Conservation (phyloP, 148 eudicot genomes). For the Rhododendron vialii region DNA sequence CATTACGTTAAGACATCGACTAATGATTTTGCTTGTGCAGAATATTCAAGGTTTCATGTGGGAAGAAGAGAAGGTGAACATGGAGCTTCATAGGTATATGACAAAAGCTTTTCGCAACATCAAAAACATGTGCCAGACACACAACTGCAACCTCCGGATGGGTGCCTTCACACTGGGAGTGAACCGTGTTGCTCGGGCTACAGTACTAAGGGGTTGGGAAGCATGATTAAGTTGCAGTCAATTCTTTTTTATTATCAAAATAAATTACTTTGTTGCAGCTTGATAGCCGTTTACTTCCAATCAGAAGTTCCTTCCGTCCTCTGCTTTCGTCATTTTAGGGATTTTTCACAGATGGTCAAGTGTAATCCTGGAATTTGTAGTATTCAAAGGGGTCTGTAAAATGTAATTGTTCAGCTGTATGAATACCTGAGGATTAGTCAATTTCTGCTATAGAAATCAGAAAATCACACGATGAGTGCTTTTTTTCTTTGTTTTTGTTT, state of each 20-base stretch:
- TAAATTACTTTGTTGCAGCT: not conserved
- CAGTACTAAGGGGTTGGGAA: too few species aligned
- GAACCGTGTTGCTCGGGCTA: too few species aligned
- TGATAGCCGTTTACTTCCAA: not conserved
- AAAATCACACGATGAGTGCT: not conserved
- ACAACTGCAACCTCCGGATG: conserved; percentile 23
- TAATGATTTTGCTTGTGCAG: conserved; percentile 27
- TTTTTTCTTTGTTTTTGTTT: not conserved
- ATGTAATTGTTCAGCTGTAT: not conserved
- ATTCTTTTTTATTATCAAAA: too few species aligned
- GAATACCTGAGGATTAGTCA: not conserved
- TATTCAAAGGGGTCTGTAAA: not conserved
- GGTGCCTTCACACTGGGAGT: too few species aligned
- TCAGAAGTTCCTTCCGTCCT: not conserved
- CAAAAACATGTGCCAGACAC: conserved; percentile 45
- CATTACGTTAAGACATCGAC: not conserved
- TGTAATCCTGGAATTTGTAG: not conserved
- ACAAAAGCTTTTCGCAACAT: conserved; percentile 40
- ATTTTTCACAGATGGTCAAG: not conserved
- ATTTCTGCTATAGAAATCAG: not conserved
- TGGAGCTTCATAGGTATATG: conserved; percentile 49
- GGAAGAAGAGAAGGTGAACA: conserved; percentile 62
- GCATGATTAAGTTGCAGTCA: too few species aligned
- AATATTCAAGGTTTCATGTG: conserved; percentile 64
- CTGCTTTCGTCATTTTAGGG: not conserved